phyloP scores from a whole-genome alignment of 2,329 filamentous ascomycete genomes.

The Sordariomycetes sp. region DNA sequence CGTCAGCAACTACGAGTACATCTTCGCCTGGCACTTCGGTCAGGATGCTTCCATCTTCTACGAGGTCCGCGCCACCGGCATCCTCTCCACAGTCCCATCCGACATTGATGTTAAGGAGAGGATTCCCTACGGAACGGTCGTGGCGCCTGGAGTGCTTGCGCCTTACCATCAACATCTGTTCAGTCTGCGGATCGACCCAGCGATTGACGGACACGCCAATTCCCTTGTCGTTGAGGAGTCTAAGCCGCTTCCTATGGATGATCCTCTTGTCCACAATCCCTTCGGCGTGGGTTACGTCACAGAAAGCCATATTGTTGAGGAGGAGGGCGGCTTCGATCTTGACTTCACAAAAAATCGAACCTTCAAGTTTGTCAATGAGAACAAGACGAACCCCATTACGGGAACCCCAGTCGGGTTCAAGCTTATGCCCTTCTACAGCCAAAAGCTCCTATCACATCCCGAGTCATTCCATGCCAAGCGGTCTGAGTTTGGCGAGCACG shows the following conservation, averaged over 20 bases:
- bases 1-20: slow-evolving; percentile 53
- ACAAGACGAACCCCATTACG: slow-evolving; percentile 28
- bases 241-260: slow-evolving; percentile 29
- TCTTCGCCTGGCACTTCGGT: slow-evolving; percentile 32
- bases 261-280: slow-evolving; percentile 36
- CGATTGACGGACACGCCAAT: slow-evolving; percentile 50
- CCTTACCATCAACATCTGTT: slow-evolving; percentile 64
- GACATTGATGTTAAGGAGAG: slow-evolving; percentile 41
- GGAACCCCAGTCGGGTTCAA: slow-evolving; percentile 36
- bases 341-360: slow-evolving; percentile 36
- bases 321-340: slow-evolving; percentile 37
- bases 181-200: slow-evolving; percentile 54
- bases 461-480: slow-evolving; percentile 27
- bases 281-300: slow-evolving; percentile 39
- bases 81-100: slow-evolving; percentile 34
- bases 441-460: slow-evolving; percentile 29
- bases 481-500: slow-evolving; percentile 32
- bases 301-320: slow-evolving; percentile 28
- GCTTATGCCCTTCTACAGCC: slow-evolving; percentile 34
- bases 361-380: slow-evolving; percentile 40
- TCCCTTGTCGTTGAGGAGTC: slow-evolving; percentile 33
- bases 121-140: slow-evolving; percentile 48
- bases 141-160: slow-evolving; percentile 51
- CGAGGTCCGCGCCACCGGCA: slow-evolving; percentile 29
- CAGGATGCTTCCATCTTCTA: slow-evolving; percentile 35